A percentile compares a stretch with the other conserved stretches of the same genome.
phyloP scores from a whole-genome alignment of 163 green algal species.

The Coccomyxa subellipsoidea region DNA sequence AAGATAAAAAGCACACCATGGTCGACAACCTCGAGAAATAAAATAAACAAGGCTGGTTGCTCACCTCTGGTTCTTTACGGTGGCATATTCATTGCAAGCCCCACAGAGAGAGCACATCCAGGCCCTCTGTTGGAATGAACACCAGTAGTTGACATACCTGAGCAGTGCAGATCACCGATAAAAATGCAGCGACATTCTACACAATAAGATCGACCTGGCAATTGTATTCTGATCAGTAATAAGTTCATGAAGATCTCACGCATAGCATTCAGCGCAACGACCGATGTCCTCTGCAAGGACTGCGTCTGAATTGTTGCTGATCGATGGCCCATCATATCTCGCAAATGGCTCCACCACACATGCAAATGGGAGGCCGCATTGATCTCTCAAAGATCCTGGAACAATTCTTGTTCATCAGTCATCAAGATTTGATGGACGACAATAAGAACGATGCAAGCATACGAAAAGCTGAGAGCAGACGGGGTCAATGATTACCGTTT shows the following conservation, averaged over 20 bases:
- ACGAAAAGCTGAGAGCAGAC: neutral
- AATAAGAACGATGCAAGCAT: neutral
- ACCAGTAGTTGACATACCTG: slow-evolving; percentile 73
- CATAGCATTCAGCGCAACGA: slow-evolving; percentile 72
- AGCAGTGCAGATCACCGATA: neutral
- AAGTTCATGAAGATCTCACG: slow-evolving; percentile 49
- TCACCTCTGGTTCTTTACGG: slow-evolving; percentile 15
- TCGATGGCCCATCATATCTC: slow-evolving; percentile 4
- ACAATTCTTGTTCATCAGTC: neutral
- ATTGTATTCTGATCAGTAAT: too few species aligned
- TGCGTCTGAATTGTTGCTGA: neutral
- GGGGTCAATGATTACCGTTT: slow-evolving; percentile 17
- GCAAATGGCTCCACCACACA: slow-evolving; percentile 70
- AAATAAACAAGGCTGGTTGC: neutral
- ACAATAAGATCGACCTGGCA: too few species aligned
- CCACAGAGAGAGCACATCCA: slow-evolving; percentile 71
- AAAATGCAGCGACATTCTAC: neutral
- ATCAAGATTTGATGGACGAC: neutral
- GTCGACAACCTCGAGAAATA: neutral
- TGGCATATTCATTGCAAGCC: slow-evolving; percentile 45
- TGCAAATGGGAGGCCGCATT: slow-evolving; percentile 68
- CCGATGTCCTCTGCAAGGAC: slow-evolving; percentile 40
- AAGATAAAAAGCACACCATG: neutral
- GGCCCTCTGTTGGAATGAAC: slow-evolving; percentile 47
- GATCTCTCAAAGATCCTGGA: slow-evolving; percentile 52